Conservation (phyloP, 306 rosid genomes). For the Vachellia collinsii region DNA sequence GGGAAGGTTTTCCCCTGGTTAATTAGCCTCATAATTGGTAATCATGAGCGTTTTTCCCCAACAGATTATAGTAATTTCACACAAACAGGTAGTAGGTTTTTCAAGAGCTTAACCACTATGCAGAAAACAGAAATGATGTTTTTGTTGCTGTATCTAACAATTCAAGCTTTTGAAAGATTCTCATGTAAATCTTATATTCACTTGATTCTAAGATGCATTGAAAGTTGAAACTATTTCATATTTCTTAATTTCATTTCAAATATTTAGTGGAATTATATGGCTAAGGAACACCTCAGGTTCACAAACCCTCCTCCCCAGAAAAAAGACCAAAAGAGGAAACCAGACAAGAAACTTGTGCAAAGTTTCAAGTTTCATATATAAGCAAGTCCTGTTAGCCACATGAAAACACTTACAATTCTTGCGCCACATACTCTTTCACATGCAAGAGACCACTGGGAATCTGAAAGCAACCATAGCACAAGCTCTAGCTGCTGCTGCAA, state of each 20-base stretch:
- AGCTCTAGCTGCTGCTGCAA: neutral
- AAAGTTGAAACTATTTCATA: neutral
- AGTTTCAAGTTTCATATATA: neutral
- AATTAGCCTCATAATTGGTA: neutral
- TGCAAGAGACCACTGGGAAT: conserved; percentile 24
- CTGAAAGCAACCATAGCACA: conserved; percentile 17
- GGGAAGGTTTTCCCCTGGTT: neutral
- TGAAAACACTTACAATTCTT: neutral
- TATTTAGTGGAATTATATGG: neutral
- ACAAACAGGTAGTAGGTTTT: neutral
- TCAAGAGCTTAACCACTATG: neutral
- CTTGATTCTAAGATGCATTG: neutral
- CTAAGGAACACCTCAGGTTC: neutral
- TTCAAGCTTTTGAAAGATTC: neutral
- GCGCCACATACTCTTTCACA: conserved; percentile 2
- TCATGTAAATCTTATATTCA: neutral
- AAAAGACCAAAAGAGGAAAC: neutral
- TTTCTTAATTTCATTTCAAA: neutral
- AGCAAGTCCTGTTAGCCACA: neutral
- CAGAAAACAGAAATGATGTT: neutral
- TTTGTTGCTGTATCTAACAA: neutral
- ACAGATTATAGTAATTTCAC: conserved; percentile 1
- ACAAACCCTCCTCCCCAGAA: neutral
- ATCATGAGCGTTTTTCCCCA: neutral
- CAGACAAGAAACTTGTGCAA: neutral